Base-by-base conservation (phyloP, 2,329 filamentous ascomycete species). In the Periconia sp. region DNA sequence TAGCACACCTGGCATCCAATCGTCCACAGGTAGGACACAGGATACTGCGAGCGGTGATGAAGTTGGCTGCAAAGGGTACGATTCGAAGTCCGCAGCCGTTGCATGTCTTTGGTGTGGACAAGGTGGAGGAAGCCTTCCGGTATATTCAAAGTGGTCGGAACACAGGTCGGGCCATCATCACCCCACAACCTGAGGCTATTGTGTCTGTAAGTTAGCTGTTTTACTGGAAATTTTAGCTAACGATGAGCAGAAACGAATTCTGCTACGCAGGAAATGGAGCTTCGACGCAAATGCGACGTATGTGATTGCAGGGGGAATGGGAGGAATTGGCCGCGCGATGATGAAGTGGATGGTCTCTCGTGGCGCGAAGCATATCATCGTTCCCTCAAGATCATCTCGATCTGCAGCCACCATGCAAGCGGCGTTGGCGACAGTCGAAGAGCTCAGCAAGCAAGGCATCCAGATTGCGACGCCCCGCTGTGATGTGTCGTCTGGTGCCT, bases 61-160 rank as follows among this genome's bases (percentile, higher is more conserved):
- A 38, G 5, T 33, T 48, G 7, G 7, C 44, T 7, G 18, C 4
- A 2, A 5, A 26, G 11, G 23, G 22, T 10, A 25, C 13, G 3
- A 4, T 52, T 10, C 22, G 19, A 4, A 13, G 19, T 3, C 30
- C 40, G 4, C 3, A 37, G 13, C 56, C 56, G 4, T 25, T 57
- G 4, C 19, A 38, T 18, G 42, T 54, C 4, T 41, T 43, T 12
- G 23, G 25, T 3, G 29, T 55, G n/a, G 28, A 31, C 1, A 19
- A 51, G 25, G 22, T 50, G 2, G 52, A 59, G 36, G 31, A 46
- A 7, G 56, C 54, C 2, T 59, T 54, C 26, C 26, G 56, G 8
- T 25, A 34, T 25, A 21, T 59, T 21, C 49, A 57, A 36, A 46
- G 39, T n/a, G 52, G 56, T 11, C 50, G 51, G 24, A 37, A 40